Base-by-base conservation (phyloP, 768 basidiomycete genomes). In the Boletus pseudopeckii region DNA sequence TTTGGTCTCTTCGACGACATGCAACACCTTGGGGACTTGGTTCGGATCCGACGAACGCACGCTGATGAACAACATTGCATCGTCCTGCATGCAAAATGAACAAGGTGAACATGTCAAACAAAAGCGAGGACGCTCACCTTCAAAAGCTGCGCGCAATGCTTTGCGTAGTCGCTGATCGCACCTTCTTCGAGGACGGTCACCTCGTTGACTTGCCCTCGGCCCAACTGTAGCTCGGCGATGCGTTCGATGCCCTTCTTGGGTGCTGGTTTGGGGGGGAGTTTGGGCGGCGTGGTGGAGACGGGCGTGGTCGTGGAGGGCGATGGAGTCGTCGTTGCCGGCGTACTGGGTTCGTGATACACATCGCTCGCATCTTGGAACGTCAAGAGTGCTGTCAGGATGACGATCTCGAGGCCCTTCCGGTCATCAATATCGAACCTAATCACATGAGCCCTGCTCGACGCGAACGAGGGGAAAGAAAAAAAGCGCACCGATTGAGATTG, bases 381-480 rank as follows among this genome's bases (percentile, higher is more conserved):
- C 57, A 92, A 71, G 2, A 93, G 75, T 3, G 88, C 81, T 0
- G 84, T 86, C 45, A 93, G 73, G 36, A 92, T 80, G 47, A 88
- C 81, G 37, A 93, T 88, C 67, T 93, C 91, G 2, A 93, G 77
- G 5, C 91, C 90, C 67, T 93, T 93, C 32, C 88, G 80, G 62
- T 93, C 91, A 15, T 87, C 76, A 46, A 93, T 85, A 58, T 92
- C 91, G 61, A 93, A 93, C 38, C 89, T 91, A 50, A 44, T 11
- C 15, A 15, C 2, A 44, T 2, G 14, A 45, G 20, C 30, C 50
- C 22, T 11, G 10, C 43, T 9, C 9, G 28, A 24, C 44, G 7
- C 4, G 17, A 5, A 30, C 7, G 42, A 4, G 24, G 20, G 15
- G 10, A 10, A 14, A 9, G 34, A 34, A 13, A 33, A 7, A 36